Percentiles rank a stretch among this genome's conserved stretches.
Evolutionary conservation across 441 rosid species (phyloP).

Genomic region (Croton laevigatus): DNA sequence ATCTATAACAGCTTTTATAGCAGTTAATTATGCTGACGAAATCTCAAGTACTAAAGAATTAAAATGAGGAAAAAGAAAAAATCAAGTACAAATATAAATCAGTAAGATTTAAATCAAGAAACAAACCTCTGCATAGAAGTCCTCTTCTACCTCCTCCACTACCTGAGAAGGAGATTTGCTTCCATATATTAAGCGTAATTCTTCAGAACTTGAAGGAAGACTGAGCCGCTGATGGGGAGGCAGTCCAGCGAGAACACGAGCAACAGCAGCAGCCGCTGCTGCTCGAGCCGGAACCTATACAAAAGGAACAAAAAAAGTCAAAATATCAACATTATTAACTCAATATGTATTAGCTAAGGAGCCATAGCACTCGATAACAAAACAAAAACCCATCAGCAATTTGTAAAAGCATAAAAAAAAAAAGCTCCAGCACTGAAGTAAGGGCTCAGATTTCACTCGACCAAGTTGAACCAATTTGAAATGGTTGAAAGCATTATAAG

Average conservation of each 20-base stretch:
- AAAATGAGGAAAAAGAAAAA: neutral
- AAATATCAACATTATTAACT: neutral
- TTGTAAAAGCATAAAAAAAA: neutral
- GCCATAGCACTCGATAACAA: neutral
- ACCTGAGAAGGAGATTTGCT: constrained; percentile 49
- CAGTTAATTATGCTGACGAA: neutral
- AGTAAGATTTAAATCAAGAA: constrained; percentile 3
- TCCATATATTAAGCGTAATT: constrained; percentile 75
- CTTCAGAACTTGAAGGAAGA: constrained; percentile 74
- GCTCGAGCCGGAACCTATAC: constrained; percentile 91
- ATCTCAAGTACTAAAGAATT: neutral
- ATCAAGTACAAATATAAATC: neutral
- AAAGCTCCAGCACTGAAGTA: neutral
- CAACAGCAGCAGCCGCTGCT: constrained; percentile 93
- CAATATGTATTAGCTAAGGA: neutral
- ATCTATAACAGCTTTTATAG: neutral
- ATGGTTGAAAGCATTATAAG: neutral
- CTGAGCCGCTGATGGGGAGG: constrained; percentile 68
- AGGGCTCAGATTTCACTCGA: neutral
- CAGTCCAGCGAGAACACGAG: constrained; percentile 78
- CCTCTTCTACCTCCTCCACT: constrained; percentile 73
- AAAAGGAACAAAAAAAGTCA: neutral
- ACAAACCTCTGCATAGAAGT: constrained; percentile 79
- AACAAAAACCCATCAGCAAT: neutral
- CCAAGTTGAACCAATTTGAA: neutral